Conservation (phyloP, 345 rosid genomes). For the Arabidopsis arenosa region DNA sequence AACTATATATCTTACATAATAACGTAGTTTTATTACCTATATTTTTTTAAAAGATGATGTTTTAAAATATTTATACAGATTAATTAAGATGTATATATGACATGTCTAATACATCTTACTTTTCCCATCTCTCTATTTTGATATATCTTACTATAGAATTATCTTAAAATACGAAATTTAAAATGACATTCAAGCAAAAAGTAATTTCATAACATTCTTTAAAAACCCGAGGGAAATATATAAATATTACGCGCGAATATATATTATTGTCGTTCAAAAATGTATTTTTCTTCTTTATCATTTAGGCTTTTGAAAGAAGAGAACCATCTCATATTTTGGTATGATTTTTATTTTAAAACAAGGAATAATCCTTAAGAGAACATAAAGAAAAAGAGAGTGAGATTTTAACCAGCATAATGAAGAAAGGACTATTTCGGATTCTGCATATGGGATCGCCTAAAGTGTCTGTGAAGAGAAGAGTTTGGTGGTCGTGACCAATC, state of each 20-base stretch:
- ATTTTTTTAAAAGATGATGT: not conserved
- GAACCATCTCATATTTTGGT: conserved; percentile 2
- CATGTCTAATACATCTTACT: not conserved
- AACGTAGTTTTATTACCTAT: not conserved
- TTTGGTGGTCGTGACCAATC: conserved; percentile 65
- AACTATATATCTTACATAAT: not conserved
- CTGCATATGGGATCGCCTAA: conserved; percentile 92
- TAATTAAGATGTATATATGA: not conserved
- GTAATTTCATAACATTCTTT: not conserved
- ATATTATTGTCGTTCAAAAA: not conserved
- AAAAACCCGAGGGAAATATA: not conserved
- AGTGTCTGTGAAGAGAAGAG: conserved; percentile 67
- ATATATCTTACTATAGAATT: not conserved
- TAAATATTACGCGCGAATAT: not conserved
- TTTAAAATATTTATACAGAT: not conserved
- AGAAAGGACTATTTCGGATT: conserved; percentile 71
- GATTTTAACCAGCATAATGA: conserved; percentile 67
- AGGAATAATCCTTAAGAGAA: not conserved
- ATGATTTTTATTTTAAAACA: not conserved
- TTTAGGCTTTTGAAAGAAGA: not conserved
- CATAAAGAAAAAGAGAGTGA: not conserved
- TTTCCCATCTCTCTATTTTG: not conserved
- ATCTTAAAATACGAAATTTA: not conserved
- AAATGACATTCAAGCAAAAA: not conserved
- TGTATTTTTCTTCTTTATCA: not conserved